These are phyloP conservation scores for Keithomyces neogunnii DNA, from an alignment of 2,329 filamentous ascomycete genomes.

Conservation along the genomic window DNA sequence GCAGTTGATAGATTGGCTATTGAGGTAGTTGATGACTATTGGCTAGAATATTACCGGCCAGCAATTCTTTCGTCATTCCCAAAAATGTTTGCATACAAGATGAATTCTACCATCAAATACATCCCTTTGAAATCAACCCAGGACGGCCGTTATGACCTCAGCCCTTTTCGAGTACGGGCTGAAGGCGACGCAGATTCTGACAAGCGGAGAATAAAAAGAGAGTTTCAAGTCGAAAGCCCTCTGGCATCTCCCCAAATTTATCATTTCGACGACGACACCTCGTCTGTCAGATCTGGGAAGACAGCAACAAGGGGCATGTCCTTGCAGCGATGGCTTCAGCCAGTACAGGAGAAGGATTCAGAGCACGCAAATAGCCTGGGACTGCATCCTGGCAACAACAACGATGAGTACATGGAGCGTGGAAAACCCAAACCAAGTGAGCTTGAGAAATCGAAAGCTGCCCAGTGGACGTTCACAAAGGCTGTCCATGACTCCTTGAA, in stretches of 20 bases:
- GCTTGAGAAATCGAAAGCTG: conserved; percentile 70
- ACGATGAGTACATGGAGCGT: conserved; percentile 1
- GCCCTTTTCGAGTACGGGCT: conserved; percentile 75
- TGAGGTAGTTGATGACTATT: conserved; percentile 80
- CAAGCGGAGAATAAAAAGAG: conserved; percentile 58
- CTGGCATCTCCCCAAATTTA: conserved; percentile 26
- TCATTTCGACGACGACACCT: conserved; percentile 29
- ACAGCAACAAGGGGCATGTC: conserved; percentile 39
- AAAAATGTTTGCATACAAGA: conserved; percentile 87
- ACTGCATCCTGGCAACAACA: not conserved
- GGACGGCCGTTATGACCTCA: conserved; percentile 71
- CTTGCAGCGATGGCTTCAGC: conserved; percentile 55
- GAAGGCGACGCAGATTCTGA: conserved; percentile 50
- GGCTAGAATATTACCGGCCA: conserved; percentile 94
- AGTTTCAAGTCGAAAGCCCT: conserved; percentile 61
- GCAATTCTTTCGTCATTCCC: conserved; percentile 78
- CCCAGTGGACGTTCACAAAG: conserved; percentile 82
- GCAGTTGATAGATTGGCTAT: conserved; percentile 36
- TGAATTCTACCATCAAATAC: conserved; percentile 83
- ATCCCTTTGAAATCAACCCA: conserved; percentile 66
- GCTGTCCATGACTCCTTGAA: conserved; percentile 80
- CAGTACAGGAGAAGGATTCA: conserved; percentile 28
- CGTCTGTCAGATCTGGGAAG: conserved; percentile 30
- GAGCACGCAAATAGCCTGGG: conserved; percentile 1
- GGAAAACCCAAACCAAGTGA: conserved; percentile 45